Base-by-base conservation (phyloP, 768 basidiomycete species). In the Podaxis rugospora region DNA sequence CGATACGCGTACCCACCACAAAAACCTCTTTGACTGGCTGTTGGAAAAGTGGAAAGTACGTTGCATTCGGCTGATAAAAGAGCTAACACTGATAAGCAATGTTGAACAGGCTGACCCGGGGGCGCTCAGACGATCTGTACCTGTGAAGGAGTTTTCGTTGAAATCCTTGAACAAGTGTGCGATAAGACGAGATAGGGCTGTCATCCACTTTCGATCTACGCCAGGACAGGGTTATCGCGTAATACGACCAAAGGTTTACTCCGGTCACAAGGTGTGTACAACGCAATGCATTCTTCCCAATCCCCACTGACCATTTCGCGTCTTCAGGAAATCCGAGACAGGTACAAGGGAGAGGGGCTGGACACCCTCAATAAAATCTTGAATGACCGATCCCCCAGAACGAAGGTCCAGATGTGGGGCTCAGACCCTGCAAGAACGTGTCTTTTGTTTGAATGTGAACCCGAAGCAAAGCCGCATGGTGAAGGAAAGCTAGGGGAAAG, bases 221-320 rank as follows among this genome's bases (percentile, higher is more conserved):
- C 42, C 27, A 35, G 50, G 49, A 21, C 32, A 28, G 10, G 37
- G 27, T 13, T 14, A 42, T 13, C 21, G 5, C 21, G 50, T 59
- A 35, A 50, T 51, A 10, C 35, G 57, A 28, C 57, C 57, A 4
- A 59, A 42, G 39, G 50, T 59, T 4, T 59, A 59, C 36, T 59
- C 57, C 16, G 50, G n/a, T 42, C 13, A 27, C 37, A 27, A 59
- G 57, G 57, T 59, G 18, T 16, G n/a, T 35, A 5, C 16, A 5
- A 1, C 11, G 39, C 47, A 23, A n/a, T 18, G 10, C 21, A 16
- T 28, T 14, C 21, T 13, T 7, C 21, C 7, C 3, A 14, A 21
- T 44, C 39, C 21, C 2, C 11, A 27, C 27, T 58, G 50, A 40
- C 14, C 11, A 11, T 11, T n/a, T 16, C 35, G 0, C 10, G 39